Conservation (phyloP, 192 early-diverging fungal species). For the Bifiguratus adelaidae region DNA sequence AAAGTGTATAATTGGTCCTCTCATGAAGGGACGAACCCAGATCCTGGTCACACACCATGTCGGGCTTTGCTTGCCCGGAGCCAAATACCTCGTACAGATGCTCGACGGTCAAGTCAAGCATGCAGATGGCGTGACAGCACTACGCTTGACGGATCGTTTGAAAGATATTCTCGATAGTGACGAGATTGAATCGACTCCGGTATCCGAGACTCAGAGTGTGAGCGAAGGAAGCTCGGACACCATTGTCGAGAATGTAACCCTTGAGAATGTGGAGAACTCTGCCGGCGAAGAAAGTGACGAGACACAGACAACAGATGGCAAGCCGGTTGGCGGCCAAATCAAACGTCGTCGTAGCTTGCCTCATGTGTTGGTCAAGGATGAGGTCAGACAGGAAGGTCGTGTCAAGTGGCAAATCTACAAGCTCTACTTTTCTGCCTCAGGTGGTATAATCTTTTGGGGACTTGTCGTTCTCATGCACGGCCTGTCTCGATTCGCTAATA, state of each 20-base stretch:
- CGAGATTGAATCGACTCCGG: conserved; percentile 18
- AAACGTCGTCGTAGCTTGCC: conserved; percentile 10
- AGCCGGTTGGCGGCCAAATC: background rate
- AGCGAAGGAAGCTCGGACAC: no score
- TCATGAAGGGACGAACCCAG: conserved; percentile 65
- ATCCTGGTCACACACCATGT: conserved; percentile 82
- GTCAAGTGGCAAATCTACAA: conserved; percentile 65
- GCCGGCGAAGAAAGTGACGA: conserved; percentile 7
- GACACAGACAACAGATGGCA: background rate
- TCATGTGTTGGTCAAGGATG: conserved; percentile 59
- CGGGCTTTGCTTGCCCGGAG: conserved; percentile 39
- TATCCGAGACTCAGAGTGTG: conserved; percentile 11
- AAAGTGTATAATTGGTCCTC: conserved; percentile 46
- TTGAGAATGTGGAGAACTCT: conserved; percentile 6
- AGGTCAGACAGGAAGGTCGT: conserved; percentile 69
- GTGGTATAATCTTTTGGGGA: conserved; percentile 42
- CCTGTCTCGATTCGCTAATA: conserved; percentile 22
- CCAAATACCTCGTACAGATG: conserved; percentile 36
- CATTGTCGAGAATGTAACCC: background rate
- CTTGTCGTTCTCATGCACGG: conserved; percentile 17
- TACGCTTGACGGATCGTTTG: conserved; percentile 16
- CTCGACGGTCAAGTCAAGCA: conserved; percentile 31
- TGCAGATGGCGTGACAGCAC: conserved; percentile 13
- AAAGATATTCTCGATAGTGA: conserved; percentile 21
- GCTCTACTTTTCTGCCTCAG: conserved; percentile 53